Base-by-base conservation (phyloP, 768 basidiomycete species). In the Amanita rimosa region DNA sequence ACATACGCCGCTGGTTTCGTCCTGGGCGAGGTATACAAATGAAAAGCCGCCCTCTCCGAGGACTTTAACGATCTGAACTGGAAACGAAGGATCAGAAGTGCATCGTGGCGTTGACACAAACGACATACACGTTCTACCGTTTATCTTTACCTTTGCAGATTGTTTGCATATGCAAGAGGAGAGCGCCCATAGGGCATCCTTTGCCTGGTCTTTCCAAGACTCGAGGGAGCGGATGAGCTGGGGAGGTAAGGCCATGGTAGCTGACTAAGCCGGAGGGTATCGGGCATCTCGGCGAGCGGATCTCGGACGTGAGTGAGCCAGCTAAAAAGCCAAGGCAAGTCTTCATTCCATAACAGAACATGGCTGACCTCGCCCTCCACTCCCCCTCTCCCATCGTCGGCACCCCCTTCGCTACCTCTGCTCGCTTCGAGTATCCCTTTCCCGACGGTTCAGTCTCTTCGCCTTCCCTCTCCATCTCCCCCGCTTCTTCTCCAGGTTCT, bases 1-100 rank as follows among this genome's bases (percentile, higher is more conserved):
- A 68, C 83, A 57, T 60, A 89, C 88, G 44, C 86, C 86, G 57
- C 87, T 90, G 52, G 77, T 72, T 57, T 90, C 87, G 63, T 92
- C 89, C 62, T 89, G 86, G 3, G 83, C 88, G 27, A 88, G 73
- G 62, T 92, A 90, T 6, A 93, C 90, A 58, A 91, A 94, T 26
- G 86, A 89, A 71, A 93, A 94, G 6, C 90, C 95, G 11, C 96
- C 95, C 67, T 98, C 96, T 24, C 96, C 96, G 7, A 99, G 78
- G 9, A 98, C 82, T 52, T 86, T 90, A 44, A 94, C 68, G 46
- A 99, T 88, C 60, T 89, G 84, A 67, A 93, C 87, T 90, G 57
- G 9, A 16, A 19, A 13, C n/a, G n/a, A 3, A 19, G 14, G 36
- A 24, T 38, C 13, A 27, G 21, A 24, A 44, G 58, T 26, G 16